These are phyloP conservation scores for Colletotrichum coccodes DNA, from an alignment of 2,329 filamentous ascomycete genomes.

Conservation along the genomic window DNA sequence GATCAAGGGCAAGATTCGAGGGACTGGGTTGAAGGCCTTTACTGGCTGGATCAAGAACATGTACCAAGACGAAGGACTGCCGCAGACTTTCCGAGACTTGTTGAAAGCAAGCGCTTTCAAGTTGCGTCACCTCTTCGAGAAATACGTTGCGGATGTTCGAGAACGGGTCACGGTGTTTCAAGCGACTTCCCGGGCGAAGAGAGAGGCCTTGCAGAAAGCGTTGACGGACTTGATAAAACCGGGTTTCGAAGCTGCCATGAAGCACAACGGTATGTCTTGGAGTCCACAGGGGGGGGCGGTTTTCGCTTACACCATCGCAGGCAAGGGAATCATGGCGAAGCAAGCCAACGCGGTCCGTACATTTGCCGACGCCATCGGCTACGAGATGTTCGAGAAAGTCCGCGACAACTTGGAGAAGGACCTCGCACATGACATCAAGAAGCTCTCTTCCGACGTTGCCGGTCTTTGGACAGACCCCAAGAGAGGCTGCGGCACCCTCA, in stretches of 20 bases:
- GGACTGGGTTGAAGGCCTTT: not conserved
- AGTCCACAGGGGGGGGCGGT: too few relatives aligned
- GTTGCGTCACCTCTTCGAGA: not conserved
- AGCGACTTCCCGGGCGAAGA: not conserved
- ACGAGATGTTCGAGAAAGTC: not conserved
- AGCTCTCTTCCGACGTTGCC: not conserved
- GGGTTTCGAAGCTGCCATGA: conserved; percentile 5
- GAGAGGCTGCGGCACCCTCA: not conserved
- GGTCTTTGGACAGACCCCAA: not conserved
- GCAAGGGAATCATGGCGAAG: conserved; percentile 1
- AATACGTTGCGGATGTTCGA: not conserved
- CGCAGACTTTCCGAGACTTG: not conserved
- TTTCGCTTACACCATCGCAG: not conserved
- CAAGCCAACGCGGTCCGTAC: not conserved
- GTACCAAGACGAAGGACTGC: not conserved
- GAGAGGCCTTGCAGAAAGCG: not conserved
- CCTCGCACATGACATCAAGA: not conserved
- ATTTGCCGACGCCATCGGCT: not conserved
- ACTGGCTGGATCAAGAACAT: not conserved
- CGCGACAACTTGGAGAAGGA: not conserved
- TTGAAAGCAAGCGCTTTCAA: not conserved
- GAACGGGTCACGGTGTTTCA: not conserved
- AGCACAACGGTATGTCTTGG: not conserved
- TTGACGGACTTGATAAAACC: not conserved
- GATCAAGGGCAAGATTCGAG: not conserved